Conservation (phyloP, 2,329 filamentous ascomycete genomes). For the Microcera coccophila region DNA sequence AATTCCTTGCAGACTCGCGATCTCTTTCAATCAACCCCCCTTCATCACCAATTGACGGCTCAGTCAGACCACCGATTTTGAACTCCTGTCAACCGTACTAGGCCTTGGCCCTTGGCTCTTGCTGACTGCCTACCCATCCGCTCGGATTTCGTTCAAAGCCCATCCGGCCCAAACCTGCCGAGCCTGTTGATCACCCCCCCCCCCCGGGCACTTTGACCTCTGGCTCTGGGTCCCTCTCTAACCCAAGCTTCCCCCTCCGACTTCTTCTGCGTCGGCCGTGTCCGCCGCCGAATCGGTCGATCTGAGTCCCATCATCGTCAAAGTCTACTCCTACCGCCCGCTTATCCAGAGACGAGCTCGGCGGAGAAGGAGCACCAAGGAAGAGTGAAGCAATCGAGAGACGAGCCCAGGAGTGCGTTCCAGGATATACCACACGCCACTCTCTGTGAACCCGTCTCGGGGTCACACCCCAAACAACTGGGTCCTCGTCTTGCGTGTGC, state of each 20-base stretch:
- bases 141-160: no score
- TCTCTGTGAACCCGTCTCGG: constrained; percentile 9
- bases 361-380: no score
- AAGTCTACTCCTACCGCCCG: neutral
- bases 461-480: constrained; percentile 12
- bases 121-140: no score
- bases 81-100: no score
- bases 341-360: neutral
- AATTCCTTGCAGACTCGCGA: constrained; percentile 26
- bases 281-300: constrained; percentile 26
- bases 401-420: constrained; percentile 7
- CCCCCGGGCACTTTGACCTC: no score
- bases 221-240: constrained; percentile 19
- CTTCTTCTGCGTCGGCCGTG: constrained; percentile 24
- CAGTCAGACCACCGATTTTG: constrained; percentile 23
- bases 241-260: neutral
- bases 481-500: constrained; percentile 13
- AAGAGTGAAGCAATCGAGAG: constrained; percentile 1
- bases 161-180: neutral
- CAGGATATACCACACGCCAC: neutral
- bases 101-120: no score
- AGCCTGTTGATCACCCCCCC: neutral
- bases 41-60: constrained; percentile 19
- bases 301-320: constrained; percentile 5
- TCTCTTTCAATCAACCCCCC: constrained; percentile 21